These are phyloP conservation scores for Colletotrichum karsti DNA, from an alignment of 2,329 filamentous ascomycete genomes.

Conservation along the genomic window DNA sequence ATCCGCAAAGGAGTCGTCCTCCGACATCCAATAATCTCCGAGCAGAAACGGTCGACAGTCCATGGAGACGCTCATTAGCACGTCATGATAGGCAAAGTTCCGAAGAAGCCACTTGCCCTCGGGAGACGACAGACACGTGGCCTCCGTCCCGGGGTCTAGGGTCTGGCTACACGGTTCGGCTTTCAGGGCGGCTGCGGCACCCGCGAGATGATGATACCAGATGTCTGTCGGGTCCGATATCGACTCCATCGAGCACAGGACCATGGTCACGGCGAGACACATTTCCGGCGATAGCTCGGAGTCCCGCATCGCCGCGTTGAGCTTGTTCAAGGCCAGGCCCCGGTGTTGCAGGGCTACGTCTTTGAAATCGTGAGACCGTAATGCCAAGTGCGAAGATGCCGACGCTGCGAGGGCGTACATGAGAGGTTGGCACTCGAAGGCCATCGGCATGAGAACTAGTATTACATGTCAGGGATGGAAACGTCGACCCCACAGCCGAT, in stretches of 20 bases:
- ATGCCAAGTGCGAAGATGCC: conserved; percentile 32
- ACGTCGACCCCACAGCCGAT: background rate
- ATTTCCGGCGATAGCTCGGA: conserved; percentile 28
- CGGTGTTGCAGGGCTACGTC: conserved; percentile 29
- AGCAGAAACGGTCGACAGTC: conserved; percentile 7
- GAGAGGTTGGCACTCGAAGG: conserved; percentile 31
- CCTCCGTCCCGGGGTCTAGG: background rate
- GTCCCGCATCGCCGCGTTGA: conserved; percentile 23
- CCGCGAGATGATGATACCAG: conserved; percentile 32
- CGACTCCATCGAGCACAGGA: conserved; percentile 34
- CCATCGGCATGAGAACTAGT: conserved; percentile 32
- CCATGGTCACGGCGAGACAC: conserved; percentile 33
- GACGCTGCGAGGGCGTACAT: conserved; percentile 32
- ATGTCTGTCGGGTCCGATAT: conserved; percentile 29
- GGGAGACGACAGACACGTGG: background rate
- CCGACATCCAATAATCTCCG: conserved; percentile 25
- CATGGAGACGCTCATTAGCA: conserved; percentile 25
- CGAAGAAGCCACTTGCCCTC: conserved; percentile 22
- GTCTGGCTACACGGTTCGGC: background rate
- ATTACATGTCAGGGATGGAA: background rate
- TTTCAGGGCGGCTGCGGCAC: conserved; percentile 24
- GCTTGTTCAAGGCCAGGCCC: conserved; percentile 22
- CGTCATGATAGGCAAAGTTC: conserved; percentile 25
- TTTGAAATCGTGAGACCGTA: conserved; percentile 27
- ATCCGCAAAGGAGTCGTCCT: conserved; percentile 11